Base-by-base conservation (phyloP, 257 asterid species). In the Gynochthodes officinalis region DNA sequence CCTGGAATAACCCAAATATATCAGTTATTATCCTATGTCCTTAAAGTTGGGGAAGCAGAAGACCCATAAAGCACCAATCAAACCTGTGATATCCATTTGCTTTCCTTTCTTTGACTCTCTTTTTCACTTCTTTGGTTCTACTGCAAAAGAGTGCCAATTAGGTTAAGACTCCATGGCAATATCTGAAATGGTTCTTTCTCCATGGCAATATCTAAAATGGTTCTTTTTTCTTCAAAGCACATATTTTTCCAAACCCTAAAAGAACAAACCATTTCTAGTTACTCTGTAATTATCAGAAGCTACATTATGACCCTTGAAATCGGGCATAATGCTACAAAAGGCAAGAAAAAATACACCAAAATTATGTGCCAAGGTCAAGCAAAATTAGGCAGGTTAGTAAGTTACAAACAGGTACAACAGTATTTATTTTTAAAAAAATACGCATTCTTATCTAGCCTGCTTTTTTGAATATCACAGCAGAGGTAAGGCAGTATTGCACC, bases 1-100 rank as follows among this genome's bases (percentile, higher is more conserved):
- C 88, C 97, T 76, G 76, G 23, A 79, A 81, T 72, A 82, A 77
- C 76, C 39, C 64, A 76, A 65, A 39, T 1, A 52, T 59, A 37
- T 46, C 15, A 35, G 77, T 49, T 42, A 42, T 9, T 52, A 18
- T 73, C 44, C 5, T 35, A 75, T 39, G 21, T 30, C 55, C 54
- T 40, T 8, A 18, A 64, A 69, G 27, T 18, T 53, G 39, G 27
- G 69, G 19, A 37, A 39, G 69, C 18, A 9, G 1, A 39, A 39
- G 69, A 64, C 9, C 52, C 52, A 39, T 0, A 64, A 60, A 64
- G 11, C 69, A 63, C 49, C 48, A 18, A 61, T 15, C 46, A 35
- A 39, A 64, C 50, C 69, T 39, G 10, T 28, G 69, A 40, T 39
- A 39, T 64, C 52, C 69, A 64, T 21, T 39, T 64, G 68, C 69